Conservation (phyloP, 2,329 filamentous ascomycete genomes). For the Ramularia endophylla region DNA sequence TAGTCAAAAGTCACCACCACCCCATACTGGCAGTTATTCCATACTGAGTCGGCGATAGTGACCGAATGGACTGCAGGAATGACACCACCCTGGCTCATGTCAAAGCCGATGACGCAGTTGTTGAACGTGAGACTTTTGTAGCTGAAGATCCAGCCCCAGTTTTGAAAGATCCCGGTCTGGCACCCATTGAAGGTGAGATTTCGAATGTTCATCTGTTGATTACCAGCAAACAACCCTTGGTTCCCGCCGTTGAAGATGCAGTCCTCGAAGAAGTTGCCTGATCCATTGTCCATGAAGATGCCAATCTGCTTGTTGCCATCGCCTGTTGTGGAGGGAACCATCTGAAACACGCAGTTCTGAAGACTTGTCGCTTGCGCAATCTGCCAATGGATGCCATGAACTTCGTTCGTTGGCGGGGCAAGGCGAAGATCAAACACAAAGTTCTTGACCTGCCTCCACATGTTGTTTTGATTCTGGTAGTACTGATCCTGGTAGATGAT, state of each 20-base stretch:
- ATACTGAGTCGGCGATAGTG: slow-evolving; percentile 69
- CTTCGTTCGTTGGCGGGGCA: slow-evolving; percentile 17
- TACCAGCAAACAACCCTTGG: slow-evolving; percentile 73
- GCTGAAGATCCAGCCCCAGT: slow-evolving; percentile 88
- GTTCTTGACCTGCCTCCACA: slow-evolving; percentile 55
- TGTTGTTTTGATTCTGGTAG: slow-evolving; percentile 36
- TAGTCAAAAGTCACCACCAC: slow-evolving; percentile 67
- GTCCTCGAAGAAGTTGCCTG: slow-evolving; percentile 75
- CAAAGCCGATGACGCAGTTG: slow-evolving; percentile 57
- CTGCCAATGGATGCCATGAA: slow-evolving; percentile 59
- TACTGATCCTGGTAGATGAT: slow-evolving; percentile 28
- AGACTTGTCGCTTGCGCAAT: slow-evolving; percentile 58
- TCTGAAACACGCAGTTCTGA: slow-evolving; percentile 52
- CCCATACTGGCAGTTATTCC: slow-evolving; percentile 69
- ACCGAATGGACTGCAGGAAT: slow-evolving; percentile 69
- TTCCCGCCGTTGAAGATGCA: slow-evolving; percentile 77
- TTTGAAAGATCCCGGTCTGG: slow-evolving; percentile 78
- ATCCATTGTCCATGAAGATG: slow-evolving; percentile 58
- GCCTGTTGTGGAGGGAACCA: slow-evolving; percentile 30
- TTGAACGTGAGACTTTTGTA: slow-evolving; percentile 67
- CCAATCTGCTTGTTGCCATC: slow-evolving; percentile 46
- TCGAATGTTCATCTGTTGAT: slow-evolving; percentile 80
- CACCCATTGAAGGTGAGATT: slow-evolving; percentile 78
- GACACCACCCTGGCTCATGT: slow-evolving; percentile 56
- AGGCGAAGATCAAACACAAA: slow-evolving; percentile 48